Conservation (phyloP, 1,139 yeast species). For the Kodamaea ohmeri region DNA sequence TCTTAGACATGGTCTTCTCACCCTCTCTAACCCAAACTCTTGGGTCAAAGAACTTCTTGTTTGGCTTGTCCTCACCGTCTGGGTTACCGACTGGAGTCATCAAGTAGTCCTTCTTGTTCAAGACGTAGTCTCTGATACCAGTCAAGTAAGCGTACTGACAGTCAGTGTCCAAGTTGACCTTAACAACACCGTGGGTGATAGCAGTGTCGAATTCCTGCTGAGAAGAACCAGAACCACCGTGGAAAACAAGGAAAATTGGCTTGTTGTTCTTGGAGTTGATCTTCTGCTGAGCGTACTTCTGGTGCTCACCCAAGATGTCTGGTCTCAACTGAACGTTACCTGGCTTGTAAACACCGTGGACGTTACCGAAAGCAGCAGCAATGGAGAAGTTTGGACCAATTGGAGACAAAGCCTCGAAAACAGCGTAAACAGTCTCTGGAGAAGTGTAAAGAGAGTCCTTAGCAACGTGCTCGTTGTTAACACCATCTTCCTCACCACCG, state of each 20-base stretch:
- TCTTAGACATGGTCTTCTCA: conserved; percentile 94
- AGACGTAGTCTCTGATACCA: conserved; percentile 97
- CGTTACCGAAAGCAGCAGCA: conserved; percentile 99
- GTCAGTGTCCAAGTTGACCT: conserved; percentile 99
- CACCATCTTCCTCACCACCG: conserved; percentile 99
- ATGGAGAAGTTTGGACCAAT: conserved; percentile 97
- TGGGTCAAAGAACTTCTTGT: conserved; percentile 99
- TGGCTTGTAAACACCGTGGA: conserved; percentile 99
- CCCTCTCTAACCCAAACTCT: conserved; percentile 99
- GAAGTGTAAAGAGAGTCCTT: conserved; percentile 88
- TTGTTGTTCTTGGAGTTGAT: conserved; percentile 51
- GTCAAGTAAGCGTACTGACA: conserved; percentile 95
- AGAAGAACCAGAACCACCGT: conserved; percentile 99
- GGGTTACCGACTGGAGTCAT: conserved; percentile 95
- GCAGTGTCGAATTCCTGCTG: conserved; percentile 90
- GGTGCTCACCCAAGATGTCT: conserved; percentile 94
- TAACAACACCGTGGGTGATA: conserved; percentile 91
- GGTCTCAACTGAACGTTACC: conserved; percentile 96
- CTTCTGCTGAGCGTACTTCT: conserved; percentile 72
- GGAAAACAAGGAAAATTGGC: conserved; percentile 98
- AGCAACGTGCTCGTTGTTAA: conserved; percentile 92
- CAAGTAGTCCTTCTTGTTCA: conserved; percentile 93
- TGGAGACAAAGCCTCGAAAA: conserved; percentile 84
- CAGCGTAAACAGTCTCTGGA: conserved; percentile 92
- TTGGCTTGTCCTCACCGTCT: conserved; percentile 98